phyloP scores from a whole-genome alignment of 495 filamentous ascomycete species.

The Neurospora cerealis region DNA sequence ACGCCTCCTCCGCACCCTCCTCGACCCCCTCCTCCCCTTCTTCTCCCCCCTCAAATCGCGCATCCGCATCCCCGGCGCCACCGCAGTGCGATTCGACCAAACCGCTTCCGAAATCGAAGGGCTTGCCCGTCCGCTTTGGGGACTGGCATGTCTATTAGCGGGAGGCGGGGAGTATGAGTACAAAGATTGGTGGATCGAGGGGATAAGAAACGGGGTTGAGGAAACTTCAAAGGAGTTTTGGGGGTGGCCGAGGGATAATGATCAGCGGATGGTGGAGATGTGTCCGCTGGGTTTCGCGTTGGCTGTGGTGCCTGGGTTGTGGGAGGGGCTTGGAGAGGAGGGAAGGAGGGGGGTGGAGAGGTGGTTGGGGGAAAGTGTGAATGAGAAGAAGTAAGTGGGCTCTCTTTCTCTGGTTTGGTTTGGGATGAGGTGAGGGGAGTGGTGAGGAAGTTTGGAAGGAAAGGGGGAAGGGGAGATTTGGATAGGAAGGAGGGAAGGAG shows the following conservation, averaged over 20 bases:
- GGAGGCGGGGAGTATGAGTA: constrained; percentile 54
- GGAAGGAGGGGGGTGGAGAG: constrained; percentile 45
- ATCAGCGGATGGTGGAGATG: constrained; percentile 82
- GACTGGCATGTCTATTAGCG: constrained; percentile 55
- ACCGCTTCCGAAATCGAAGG: constrained; percentile 71
- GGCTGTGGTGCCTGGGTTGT: constrained; percentile 55
- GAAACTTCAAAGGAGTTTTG: constrained; percentile 51
- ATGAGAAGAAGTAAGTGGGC: constrained; percentile 50
- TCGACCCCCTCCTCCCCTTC: constrained; percentile 53
- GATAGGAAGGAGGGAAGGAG: background rate
- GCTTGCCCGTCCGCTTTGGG: constrained; percentile 65
- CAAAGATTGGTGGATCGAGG: constrained; percentile 54
- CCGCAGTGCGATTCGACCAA: constrained; percentile 62
- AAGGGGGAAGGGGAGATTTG: background rate
- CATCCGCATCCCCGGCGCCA: constrained; percentile 51
- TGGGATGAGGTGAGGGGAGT: background rate
- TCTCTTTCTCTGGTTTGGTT: background rate
- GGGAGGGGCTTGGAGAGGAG: constrained; percentile 50
- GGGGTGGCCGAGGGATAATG: constrained; percentile 60
- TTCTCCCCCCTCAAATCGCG: constrained; percentile 50
- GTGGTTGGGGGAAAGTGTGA: constrained; percentile 63
- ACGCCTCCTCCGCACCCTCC: constrained; percentile 45
- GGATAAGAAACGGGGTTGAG: constrained; percentile 54
- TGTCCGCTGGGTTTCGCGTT: constrained; percentile 59
- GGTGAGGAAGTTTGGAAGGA: background rate